phyloP scores from a whole-genome alignment of 495 filamentous ascomycete genomes.

The Hypoxylon fragiforme region DNA sequence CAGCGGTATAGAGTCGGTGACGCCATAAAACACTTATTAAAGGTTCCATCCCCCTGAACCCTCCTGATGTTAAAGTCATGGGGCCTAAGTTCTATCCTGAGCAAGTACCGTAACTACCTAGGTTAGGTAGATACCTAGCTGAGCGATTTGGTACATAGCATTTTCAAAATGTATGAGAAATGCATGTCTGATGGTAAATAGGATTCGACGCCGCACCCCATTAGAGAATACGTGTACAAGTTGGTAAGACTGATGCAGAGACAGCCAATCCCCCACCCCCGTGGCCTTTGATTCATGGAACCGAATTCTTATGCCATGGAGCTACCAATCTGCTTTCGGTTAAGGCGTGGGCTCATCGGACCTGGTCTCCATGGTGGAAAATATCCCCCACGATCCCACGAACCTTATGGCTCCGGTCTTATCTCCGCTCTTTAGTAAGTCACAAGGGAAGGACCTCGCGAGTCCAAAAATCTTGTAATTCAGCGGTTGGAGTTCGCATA shows the following conservation, averaged over 20 bases:
- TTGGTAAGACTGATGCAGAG: conserved; percentile 7
- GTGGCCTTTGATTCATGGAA: background rate
- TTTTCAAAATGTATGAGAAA: no score
- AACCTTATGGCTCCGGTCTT: conserved; percentile 11
- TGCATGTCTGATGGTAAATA: no score
- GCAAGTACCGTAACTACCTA: no score
- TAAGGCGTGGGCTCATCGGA: conserved; percentile 19
- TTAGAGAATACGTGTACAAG: conserved; percentile 4
- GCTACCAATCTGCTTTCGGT: conserved; percentile 17
- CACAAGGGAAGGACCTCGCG: conserved; percentile 4
- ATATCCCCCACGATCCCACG: conserved; percentile 23
- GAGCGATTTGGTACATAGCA: no score
- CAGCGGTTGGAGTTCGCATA: conserved; percentile 24
- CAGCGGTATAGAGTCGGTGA: background rate
- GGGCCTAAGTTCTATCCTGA: no score
- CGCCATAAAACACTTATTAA: background rate
- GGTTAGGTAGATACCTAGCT: no score
- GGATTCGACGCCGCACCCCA: background rate
- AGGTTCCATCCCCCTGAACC: background rate
- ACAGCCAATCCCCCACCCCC: background rate
- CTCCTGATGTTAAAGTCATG: no score
- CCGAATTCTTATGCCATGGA: background rate
- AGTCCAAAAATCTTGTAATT: conserved; percentile 3
- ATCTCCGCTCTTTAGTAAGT: conserved; percentile 25
- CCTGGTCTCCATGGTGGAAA: conserved; percentile 16